A percentile compares a stretch with the other conserved stretches of the same genome.
Evolutionary conservation across 176 grass and related monocot genomes (phyloP).

Genomic region (Phragmites australis): DNA sequence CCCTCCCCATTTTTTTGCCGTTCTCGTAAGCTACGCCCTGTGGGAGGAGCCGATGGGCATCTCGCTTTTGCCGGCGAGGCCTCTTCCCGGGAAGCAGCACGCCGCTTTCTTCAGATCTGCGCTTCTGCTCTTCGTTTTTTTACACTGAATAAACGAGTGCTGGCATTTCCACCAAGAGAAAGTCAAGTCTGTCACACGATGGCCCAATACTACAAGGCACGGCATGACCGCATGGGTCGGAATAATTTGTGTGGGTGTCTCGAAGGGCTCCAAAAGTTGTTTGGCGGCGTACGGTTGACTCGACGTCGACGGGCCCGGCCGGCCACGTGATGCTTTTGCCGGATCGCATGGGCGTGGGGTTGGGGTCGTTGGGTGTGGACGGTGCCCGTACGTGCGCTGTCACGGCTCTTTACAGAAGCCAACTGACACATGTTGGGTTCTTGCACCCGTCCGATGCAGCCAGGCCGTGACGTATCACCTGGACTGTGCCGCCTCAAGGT

Average conservation of each 20-base stretch:
- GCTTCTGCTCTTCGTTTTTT: not conserved
- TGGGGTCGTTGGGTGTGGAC: not conserved
- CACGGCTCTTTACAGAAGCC: not conserved
- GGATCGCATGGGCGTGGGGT: not conserved
- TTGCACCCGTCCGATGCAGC: not conserved
- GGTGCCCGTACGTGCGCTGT: slow-evolving; percentile 8
- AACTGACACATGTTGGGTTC: not conserved
- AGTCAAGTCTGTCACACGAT: not conserved
- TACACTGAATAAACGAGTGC: not conserved
- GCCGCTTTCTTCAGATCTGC: not conserved
- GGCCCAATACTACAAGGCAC: not conserved
- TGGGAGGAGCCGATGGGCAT: not conserved
- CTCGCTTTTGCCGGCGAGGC: slow-evolving; percentile 1
- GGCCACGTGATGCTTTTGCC: not conserved
- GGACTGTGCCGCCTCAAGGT: not conserved
- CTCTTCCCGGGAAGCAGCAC: slow-evolving; percentile 47
- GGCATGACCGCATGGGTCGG: not conserved
- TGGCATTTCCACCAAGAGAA: not conserved
- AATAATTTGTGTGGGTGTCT: not conserved
- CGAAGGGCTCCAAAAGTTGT: not conserved
- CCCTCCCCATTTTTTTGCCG: too few relatives aligned
- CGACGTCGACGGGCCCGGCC: not conserved
- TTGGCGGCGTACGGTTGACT: not conserved
- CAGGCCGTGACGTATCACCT: not conserved
- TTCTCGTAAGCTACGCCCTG: not conserved